phyloP scores from a whole-genome alignment of 2,329 filamentous ascomycete genomes.

The Arthrobotrys pseudoclavata region DNA sequence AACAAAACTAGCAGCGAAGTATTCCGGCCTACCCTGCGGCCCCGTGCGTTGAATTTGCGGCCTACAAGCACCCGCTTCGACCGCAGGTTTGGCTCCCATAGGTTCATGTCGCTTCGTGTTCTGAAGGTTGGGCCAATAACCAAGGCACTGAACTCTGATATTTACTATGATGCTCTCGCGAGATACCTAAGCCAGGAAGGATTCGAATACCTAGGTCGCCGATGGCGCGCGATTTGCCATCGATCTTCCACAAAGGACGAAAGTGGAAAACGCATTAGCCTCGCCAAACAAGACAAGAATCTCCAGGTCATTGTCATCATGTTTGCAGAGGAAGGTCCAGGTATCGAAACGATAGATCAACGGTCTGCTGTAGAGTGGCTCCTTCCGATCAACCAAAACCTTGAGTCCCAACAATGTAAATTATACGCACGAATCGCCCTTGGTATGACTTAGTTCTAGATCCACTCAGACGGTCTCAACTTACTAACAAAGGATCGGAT shows the following conservation, averaged over 20 bases:
- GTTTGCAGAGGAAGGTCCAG: slow-evolving; percentile 39
- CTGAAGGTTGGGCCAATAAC: neutral
- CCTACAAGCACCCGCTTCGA: slow-evolving; percentile 15
- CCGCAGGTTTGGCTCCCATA: slow-evolving; percentile 33
- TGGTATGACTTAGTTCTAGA: slow-evolving; percentile 11
- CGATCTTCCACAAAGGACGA: slow-evolving; percentile 10
- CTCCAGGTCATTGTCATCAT: slow-evolving; percentile 14
- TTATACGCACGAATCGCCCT: slow-evolving; percentile 36
- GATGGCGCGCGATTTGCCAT: slow-evolving; percentile 37
- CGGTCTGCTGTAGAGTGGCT: slow-evolving; percentile 38
- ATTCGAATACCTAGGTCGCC: slow-evolving; percentile 25
- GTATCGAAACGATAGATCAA: neutral
- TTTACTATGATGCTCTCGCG: slow-evolving; percentile 1
- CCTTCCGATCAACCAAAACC: slow-evolving; percentile 12
- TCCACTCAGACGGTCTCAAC: neutral
- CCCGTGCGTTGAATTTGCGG: slow-evolving; percentile 15
- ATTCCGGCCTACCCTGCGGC: slow-evolving; percentile 19
- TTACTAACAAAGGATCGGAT: neutral
- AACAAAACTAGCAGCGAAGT: neutral
- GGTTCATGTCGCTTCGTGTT: slow-evolving; percentile 33
- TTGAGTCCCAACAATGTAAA: slow-evolving; percentile 29
- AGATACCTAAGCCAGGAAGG: slow-evolving; percentile 20
- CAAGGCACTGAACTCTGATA: neutral
- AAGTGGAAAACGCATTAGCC: slow-evolving; percentile 1
- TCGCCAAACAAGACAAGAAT: neutral